Conservation (phyloP, 2,329 filamentous ascomycete species). For the Xylaria arbuscula region DNA sequence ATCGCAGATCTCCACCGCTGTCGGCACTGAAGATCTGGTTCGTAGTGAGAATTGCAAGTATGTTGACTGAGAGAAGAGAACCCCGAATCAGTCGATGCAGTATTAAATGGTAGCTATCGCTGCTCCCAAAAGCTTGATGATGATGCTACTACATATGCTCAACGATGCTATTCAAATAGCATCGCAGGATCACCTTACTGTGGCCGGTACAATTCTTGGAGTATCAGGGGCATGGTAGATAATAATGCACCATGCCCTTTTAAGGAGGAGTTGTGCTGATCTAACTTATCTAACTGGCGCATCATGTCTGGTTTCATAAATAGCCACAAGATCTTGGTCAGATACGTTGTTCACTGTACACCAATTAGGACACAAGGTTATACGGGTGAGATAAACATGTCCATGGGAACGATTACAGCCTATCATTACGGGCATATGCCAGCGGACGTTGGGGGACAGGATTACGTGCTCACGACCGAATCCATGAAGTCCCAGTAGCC, state of each 20-base stretch:
- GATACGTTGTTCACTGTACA: constrained; percentile 33
- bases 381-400: constrained; percentile 8
- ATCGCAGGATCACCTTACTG: constrained; percentile 11
- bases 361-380: constrained; percentile 26
- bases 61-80: no score
- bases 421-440: constrained; percentile 31
- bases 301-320: constrained; percentile 29
- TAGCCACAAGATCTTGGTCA: constrained; percentile 19
- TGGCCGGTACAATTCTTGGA: neutral
- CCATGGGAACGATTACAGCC: neutral
- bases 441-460: neutral
- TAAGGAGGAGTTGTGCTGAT: constrained; percentile 17
- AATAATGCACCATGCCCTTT: constrained; percentile 26
- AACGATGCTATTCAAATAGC: constrained; percentile 25
- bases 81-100: no score
- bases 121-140: neutral
- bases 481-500: constrained; percentile 25
- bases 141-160: constrained; percentile 29
- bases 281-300: constrained; percentile 14
- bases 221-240: neutral
- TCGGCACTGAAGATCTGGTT: no score
- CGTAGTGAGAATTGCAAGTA: no score
- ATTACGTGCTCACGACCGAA: constrained; percentile 6
- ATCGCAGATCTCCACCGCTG: no score
- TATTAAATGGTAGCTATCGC: no score